phyloP scores from a whole-genome alignment of 2,329 filamentous ascomycete species.

The Salinomyces thailandicus region DNA sequence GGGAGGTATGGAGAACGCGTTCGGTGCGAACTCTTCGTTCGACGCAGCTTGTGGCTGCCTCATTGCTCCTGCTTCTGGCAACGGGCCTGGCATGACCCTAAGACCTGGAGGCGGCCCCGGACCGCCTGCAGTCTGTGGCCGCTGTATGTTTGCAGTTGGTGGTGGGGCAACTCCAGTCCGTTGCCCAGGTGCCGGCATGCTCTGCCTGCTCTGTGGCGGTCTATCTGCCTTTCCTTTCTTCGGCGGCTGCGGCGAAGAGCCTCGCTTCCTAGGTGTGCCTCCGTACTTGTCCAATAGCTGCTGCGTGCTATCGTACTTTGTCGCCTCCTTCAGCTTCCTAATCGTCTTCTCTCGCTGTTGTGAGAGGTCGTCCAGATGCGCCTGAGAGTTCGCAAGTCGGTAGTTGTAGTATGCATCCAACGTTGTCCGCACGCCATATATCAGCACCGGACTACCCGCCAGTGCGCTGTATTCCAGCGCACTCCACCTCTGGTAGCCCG shows the following conservation, averaged over 20 bases:
- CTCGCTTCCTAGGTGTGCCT: slow-evolving; percentile 41
- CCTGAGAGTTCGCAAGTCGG: slow-evolving; percentile 59
- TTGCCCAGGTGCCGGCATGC: slow-evolving; percentile 33
- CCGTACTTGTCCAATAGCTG: slow-evolving; percentile 92
- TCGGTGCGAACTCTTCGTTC: slow-evolving; percentile 60
- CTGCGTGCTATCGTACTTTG: slow-evolving; percentile 90
- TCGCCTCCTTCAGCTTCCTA: slow-evolving; percentile 86
- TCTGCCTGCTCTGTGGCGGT: slow-evolving; percentile 9
- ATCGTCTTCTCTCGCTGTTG: slow-evolving; percentile 78
- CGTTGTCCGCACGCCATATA: slow-evolving; percentile 60
- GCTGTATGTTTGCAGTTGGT: slow-evolving; percentile 54
- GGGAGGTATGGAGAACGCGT: slow-evolving; percentile 47
- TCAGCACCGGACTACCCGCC: slow-evolving; percentile 59
- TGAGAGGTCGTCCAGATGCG: slow-evolving; percentile 62
- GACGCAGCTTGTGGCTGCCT: slow-evolving; percentile 18
- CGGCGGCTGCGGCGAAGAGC: slow-evolving; percentile 29
- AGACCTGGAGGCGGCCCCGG: slow-evolving; percentile 5
- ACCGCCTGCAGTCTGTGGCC: slow-evolving; percentile 12
- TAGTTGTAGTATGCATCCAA: slow-evolving; percentile 68
- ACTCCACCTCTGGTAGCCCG: slow-evolving; percentile 72
- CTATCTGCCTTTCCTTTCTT: slow-evolving; percentile 17
- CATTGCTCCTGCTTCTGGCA: slow-evolving; percentile 32
- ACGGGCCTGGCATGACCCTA: no score
- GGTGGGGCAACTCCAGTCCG: slow-evolving; percentile 51
- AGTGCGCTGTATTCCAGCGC: slow-evolving; percentile 68